Conservation (phyloP, 257 asterid genomes). For the Nicotiana benthamiana region DNA sequence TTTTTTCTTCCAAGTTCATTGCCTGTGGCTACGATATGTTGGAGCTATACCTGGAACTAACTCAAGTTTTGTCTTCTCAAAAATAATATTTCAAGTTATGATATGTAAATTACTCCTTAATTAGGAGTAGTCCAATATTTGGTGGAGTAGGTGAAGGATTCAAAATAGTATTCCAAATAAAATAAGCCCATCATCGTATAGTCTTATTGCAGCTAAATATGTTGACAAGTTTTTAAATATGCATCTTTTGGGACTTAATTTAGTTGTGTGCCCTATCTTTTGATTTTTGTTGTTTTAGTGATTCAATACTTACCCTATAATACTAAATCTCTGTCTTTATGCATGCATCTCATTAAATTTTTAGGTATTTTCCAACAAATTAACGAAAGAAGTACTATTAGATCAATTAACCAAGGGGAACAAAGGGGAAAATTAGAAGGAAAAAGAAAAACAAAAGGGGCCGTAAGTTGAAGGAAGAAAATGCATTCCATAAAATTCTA, state of each 20-base stretch:
- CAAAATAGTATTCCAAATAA: neutral
- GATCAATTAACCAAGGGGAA: neutral
- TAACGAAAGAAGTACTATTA: neutral
- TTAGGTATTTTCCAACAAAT: neutral
- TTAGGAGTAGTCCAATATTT: neutral
- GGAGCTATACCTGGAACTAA: neutral
- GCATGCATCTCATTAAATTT: neutral
- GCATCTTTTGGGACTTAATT: neutral
- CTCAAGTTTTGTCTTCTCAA: neutral
- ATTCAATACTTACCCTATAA: neutral
- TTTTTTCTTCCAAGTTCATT: slow-evolving; percentile 1
- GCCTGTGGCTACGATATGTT: neutral
- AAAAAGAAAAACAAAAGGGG: too few species aligned
- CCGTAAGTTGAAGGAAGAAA: neutral
- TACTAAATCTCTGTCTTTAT: neutral
- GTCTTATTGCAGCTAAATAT: neutral
- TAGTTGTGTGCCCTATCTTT: neutral
- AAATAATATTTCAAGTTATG: neutral
- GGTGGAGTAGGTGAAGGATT: neutral
- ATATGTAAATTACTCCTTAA: neutral
- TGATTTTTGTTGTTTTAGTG: neutral
- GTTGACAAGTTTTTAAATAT: neutral
- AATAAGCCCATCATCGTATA: neutral
- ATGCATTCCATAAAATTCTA: neutral
- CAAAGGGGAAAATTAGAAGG: neutral